phyloP scores from a whole-genome alignment of 1,284 basidiomycete species.

The Kwoniella shivajii region DNA sequence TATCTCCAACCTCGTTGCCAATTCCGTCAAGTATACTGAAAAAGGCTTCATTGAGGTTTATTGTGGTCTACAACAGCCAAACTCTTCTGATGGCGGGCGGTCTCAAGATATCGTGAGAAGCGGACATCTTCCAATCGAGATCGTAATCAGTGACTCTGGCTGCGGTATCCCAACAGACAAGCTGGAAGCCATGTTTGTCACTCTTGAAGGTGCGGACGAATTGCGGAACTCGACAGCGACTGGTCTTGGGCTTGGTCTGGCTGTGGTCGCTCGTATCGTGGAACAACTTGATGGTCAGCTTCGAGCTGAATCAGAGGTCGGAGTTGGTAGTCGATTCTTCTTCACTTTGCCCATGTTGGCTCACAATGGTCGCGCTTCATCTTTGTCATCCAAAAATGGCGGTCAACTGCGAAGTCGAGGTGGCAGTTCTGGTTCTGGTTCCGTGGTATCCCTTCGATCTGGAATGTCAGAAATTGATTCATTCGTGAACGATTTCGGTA shows the following conservation, averaged over 20 bases:
- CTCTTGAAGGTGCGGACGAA: conserved; percentile 81
- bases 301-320: conserved; percentile 72
- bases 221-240: conserved; percentile 43
- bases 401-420: conserved; percentile 6
- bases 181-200: conserved; percentile 79
- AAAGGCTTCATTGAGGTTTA: conserved; percentile 67
- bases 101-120: not conserved
- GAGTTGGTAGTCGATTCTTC: conserved; percentile 69
- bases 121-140: conserved; percentile 64
- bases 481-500: conserved; percentile 65
- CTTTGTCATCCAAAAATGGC: conserved; percentile 4
- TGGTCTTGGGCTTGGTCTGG: conserved; percentile 62
- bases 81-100: not conserved
- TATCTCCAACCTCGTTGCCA: conserved; percentile 79
- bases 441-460: conserved; percentile 22
- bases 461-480: conserved; percentile 61
- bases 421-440: conserved; percentile 20
- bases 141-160: conserved; percentile 75
- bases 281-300: conserved; percentile 78
- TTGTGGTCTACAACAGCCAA: conserved; percentile 56
- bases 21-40: conserved; percentile 79
- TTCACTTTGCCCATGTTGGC: conserved; percentile 46
- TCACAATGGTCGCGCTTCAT: conserved; percentile 10
- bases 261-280: conserved; percentile 79
- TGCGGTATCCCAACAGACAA: conserved; percentile 72